phyloP scores from a whole-genome alignment of 2,329 filamentous ascomycete species.

The Huntiella savannae region DNA sequence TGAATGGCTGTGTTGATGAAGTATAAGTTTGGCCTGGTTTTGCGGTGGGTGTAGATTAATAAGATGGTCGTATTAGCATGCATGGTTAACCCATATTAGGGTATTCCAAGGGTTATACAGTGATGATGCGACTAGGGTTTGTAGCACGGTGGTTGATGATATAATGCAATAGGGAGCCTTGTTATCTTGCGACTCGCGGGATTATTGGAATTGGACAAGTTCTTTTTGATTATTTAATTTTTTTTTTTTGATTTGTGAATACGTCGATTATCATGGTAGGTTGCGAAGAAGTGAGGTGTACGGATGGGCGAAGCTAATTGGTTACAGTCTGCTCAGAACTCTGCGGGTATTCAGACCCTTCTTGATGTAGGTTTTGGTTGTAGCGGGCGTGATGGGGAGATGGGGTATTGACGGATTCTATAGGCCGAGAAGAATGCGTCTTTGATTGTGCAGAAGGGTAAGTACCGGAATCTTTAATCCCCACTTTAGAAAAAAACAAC shows the following conservation, averaged over 20 bases:
- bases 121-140: background rate
- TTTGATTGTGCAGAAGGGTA: constrained; percentile 97
- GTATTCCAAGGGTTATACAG: background rate
- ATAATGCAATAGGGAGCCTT: too few species aligned
- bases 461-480: constrained; percentile 14
- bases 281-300: background rate
- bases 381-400: too few species aligned
- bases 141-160: too few species aligned
- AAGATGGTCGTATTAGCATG: background rate
- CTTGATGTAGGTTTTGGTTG: constrained; percentile 56
- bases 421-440: constrained; percentile 90
- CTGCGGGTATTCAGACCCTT: constrained; percentile 91
- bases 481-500: background rate
- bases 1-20: constrained; percentile 6
- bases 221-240: too few species aligned
- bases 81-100: background rate
- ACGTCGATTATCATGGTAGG: background rate
- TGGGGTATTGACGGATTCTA: background rate
- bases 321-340: constrained; percentile 84
- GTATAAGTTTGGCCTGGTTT: too few species aligned
- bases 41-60: background rate
- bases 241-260: background rate
- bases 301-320: background rate
- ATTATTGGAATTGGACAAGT: too few species aligned
- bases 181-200: too few species aligned